phyloP scores from a whole-genome alignment of 1,284 basidiomycete genomes.

The Amylostereum areolatum region DNA sequence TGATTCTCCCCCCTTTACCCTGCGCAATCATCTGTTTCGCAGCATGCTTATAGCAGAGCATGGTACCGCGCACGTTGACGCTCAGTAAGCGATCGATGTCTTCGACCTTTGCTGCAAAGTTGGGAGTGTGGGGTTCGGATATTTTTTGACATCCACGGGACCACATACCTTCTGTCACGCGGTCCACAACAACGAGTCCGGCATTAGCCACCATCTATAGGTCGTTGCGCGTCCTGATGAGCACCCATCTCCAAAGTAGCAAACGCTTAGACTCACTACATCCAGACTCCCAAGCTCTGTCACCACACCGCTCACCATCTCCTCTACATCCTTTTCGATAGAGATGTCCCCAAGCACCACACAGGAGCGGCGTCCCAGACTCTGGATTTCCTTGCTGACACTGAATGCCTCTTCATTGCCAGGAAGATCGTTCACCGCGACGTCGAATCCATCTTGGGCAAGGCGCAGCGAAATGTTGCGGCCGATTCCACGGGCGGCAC shows the following conservation, averaged over 20 bases:
- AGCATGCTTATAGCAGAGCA: constrained; percentile 7
- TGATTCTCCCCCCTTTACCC: constrained; percentile 3
- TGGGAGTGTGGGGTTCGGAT: background rate
- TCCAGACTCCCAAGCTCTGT: constrained; percentile 22
- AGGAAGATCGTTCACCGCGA: constrained; percentile 30
- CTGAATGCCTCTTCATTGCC: constrained; percentile 18
- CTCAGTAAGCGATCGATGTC: background rate
- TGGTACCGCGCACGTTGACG: constrained; percentile 1
- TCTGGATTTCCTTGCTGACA: constrained; percentile 26
- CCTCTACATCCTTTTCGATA: constrained; percentile 27
- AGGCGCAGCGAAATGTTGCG: constrained; percentile 27
- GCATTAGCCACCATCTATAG: background rate
- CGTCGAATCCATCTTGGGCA: constrained; percentile 30
- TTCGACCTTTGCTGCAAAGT: constrained; percentile 2
- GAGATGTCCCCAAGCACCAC: constrained; percentile 18
- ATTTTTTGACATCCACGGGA: background rate
- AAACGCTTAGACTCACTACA: constrained; percentile 6
- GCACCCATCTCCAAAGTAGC: no score
- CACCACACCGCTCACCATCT: constrained; percentile 25
- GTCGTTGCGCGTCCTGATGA: no score
- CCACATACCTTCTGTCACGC: background rate
- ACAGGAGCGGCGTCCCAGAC: constrained; percentile 24
- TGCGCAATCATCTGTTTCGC: constrained; percentile 7
- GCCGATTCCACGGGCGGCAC: constrained; percentile 31
- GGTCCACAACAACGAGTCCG: background rate